Evolutionary conservation across 768 basidiomycete genomes (phyloP).

Genomic region (Mycena leptocephala): DNA sequence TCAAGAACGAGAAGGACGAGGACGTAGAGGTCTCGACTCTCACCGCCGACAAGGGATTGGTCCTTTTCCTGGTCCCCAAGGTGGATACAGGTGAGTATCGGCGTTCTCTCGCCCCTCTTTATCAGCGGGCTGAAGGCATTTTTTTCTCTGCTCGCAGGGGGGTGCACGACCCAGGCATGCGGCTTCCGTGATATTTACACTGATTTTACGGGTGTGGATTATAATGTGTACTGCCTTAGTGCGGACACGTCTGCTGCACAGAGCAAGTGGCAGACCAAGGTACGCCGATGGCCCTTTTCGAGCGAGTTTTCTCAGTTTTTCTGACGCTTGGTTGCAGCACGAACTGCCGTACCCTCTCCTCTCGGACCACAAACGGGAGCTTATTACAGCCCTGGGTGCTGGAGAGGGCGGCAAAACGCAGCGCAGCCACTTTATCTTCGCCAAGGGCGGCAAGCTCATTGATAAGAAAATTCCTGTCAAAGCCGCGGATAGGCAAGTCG

Average conservation of each 20-base stretch:
- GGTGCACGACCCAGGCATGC: constrained; percentile 95
- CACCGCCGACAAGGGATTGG: constrained; percentile 79
- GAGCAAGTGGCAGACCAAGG: constrained; percentile 91
- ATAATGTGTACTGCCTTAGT: constrained; percentile 88
- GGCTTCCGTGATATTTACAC: constrained; percentile 90
- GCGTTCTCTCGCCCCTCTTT: constrained; percentile 5
- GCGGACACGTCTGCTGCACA: constrained; percentile 84
- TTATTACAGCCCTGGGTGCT: constrained; percentile 89
- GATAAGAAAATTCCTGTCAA: constrained; percentile 91
- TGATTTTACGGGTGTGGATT: constrained; percentile 80
- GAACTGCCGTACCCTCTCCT: constrained; percentile 88
- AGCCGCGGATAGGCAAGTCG: constrained; percentile 83
- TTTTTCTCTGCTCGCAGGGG: constrained; percentile 62
- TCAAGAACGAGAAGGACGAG: constrained; percentile 91
- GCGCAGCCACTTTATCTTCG: constrained; percentile 95
- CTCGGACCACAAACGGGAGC: constrained; percentile 87
- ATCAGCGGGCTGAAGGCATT: background rate
- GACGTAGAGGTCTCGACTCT: constrained; percentile 81
- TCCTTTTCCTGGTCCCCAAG: constrained; percentile 89
- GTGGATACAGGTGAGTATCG: constrained; percentile 83
- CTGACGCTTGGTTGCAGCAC: constrained; percentile 66
- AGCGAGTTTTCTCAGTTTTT: background rate
- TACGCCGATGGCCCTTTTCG: constrained; percentile 44
- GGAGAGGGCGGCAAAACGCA: constrained; percentile 87
- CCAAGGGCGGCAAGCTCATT: constrained; percentile 90